Evolutionary conservation across 257 asterid species (phyloP).

Genomic region (Euphrasia confusa): DNA sequence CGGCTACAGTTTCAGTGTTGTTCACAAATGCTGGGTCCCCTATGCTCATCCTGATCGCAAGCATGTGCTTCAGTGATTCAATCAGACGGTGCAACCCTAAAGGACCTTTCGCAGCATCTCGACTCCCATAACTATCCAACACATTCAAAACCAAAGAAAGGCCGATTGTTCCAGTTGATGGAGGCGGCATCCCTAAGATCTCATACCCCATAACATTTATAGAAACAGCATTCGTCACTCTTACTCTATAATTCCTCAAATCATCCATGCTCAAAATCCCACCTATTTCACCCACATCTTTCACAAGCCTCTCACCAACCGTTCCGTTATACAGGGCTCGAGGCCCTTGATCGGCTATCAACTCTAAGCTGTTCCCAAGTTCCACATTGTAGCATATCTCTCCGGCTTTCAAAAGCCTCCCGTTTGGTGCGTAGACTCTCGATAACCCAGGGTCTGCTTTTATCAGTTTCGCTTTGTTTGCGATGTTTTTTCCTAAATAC

Average conservation of each 20-base stretch:
- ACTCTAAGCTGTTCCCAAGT: conserved; percentile 67
- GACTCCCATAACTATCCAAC: conserved; percentile 44
- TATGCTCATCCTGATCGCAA: conserved; percentile 68
- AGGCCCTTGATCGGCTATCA: conserved; percentile 71
- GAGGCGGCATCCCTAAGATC: conserved; percentile 92
- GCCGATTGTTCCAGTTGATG: conserved; percentile 84
- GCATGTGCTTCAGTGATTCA: conserved; percentile 82
- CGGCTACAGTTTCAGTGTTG: conserved; percentile 38
- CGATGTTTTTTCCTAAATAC: conserved; percentile 42
- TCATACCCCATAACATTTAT: conserved; percentile 65
- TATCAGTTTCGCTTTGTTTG: conserved; percentile 27
- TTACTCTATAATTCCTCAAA: conserved; percentile 57
- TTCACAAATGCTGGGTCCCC: conserved; percentile 76
- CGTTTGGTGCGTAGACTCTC: conserved; percentile 68
- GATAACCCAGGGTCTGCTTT: conserved; percentile 59
- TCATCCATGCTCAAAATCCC: conserved; percentile 85
- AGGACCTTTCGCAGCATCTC: conserved; percentile 49
- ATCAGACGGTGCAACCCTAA: conserved; percentile 81
- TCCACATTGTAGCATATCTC: conserved; percentile 68
- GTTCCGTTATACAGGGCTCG: conserved; percentile 66
- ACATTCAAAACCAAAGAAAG: conserved; percentile 80
- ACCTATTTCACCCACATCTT: conserved; percentile 67
- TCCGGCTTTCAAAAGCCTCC: conserved; percentile 55
- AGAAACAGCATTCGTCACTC: conserved; percentile 45
- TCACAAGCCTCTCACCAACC: conserved; percentile 55